A percentile compares a stretch with the other conserved stretches of the same genome.
Evolutionary conservation across 345 rosid genomes (phyloP).

Genomic region (Clausena lansium): DNA sequence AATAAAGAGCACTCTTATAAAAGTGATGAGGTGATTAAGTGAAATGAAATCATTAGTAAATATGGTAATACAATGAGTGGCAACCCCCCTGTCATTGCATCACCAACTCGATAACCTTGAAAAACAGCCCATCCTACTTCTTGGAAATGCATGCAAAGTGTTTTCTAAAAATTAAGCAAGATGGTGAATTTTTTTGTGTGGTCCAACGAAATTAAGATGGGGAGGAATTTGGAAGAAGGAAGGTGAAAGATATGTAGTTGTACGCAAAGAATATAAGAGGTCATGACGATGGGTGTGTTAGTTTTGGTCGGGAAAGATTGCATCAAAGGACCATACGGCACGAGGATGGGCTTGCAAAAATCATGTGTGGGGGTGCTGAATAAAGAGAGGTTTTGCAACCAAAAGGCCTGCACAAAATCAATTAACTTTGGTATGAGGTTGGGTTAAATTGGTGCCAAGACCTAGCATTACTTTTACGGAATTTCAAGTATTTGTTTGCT

Average conservation of each 20-base stretch:
- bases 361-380: background rate
- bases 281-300: background rate
- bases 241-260: background rate
- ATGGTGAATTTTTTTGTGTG: background rate
- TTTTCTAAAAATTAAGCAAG: background rate
- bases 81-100: too few relatives aligned
- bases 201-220: background rate
- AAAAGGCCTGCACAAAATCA: conserved; percentile 21
- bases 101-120: too few relatives aligned
- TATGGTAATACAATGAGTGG: too few relatives aligned
- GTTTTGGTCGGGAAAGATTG: conserved; percentile 12
- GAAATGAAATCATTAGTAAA: too few relatives aligned
- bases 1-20: too few relatives aligned
- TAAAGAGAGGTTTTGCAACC: conserved; percentile 18
- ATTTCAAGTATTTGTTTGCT: conserved; percentile 22
- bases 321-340: conserved; percentile 18
- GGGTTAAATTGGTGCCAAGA: conserved; percentile 20
- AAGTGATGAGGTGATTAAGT: too few relatives aligned
- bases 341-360: conserved; percentile 18
- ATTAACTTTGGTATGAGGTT: conserved; percentile 13
- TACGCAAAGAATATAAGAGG: background rate
- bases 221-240: background rate
- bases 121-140: too few relatives aligned
- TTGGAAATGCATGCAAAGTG: too few relatives aligned
- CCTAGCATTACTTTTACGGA: conserved; percentile 13